Evolutionary conservation across 2,329 filamentous ascomycete genomes (phyloP), one percentile per base, ranked within the genome.

Genomic region (Aspergillus ibericus): DNA sequence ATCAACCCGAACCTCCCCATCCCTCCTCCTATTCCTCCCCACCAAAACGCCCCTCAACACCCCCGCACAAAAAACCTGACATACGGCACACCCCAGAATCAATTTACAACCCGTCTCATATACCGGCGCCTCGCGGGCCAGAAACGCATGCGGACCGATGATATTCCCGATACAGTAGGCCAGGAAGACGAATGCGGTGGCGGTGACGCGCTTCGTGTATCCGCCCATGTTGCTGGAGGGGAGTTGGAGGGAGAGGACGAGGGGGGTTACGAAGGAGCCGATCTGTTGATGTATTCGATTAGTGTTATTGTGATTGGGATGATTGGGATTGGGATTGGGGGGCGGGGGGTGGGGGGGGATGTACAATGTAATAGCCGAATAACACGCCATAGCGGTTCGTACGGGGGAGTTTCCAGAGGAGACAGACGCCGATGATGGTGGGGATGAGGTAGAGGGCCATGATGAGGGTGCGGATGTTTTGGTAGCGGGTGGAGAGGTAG

Each of bases 31-130:
- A 34, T 71, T 72, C 38, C 67, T 56, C 16, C 58, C 20, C 12
- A 54, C 35, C 27, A 70, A 27, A 3, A 70, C 20, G 1, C 63
- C 7, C 1, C 69, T 59, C 38, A 71, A 53, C 3, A 44, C 53
- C 3, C 66, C 40, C 13, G 69, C 63, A 20, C 68, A 55, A 5
- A 34, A 60, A 6, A 63, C 59, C 50, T 70, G 68, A 6, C 57
- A 57, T 16, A 64, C 48, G 6, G 63, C 60, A 29, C 67, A 70
- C 8, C 75, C 77, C 3, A 85, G 66, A 15, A 81, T 80, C 7
- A 83, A 70, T 56, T 79, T 83, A 53, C 80, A 83, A 1, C 83
- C 83, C 0, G 82, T 84, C 29, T 73, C 70, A 29, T 85, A 85
- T 0, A 76, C 65, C 0, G 79, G 79, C 0, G 78, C 77, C 60